phyloP scores from a whole-genome alignment of 2,329 filamentous ascomycete genomes.

The Davidsoniella eucalypti region DNA sequence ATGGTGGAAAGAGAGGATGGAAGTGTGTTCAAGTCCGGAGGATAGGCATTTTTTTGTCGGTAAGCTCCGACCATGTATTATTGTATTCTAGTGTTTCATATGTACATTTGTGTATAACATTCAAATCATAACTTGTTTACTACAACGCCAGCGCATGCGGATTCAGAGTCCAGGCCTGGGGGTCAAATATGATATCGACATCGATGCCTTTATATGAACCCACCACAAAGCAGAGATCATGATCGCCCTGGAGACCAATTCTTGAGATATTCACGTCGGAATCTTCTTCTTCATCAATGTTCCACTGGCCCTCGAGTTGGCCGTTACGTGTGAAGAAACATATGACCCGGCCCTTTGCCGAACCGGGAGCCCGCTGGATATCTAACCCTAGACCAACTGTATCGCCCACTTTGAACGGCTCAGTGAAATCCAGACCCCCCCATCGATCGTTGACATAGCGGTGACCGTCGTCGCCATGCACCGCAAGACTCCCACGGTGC shows the following conservation, averaged over 20 bases:
- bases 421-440: slow-evolving; percentile 54
- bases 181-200: slow-evolving; percentile 50
- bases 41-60: too few species aligned
- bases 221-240: slow-evolving; percentile 55
- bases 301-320: slow-evolving; percentile 42
- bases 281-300: slow-evolving; percentile 61
- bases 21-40: too few species aligned
- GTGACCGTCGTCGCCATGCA: slow-evolving; percentile 69
- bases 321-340: slow-evolving; percentile 61
- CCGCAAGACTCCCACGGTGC: slow-evolving; percentile 57
- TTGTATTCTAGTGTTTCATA: background rate
- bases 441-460: slow-evolving; percentile 59
- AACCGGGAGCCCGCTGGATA: slow-evolving; percentile 25
- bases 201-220: slow-evolving; percentile 53
- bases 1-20: background rate
- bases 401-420: slow-evolving; percentile 45
- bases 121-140: background rate
- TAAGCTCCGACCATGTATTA: background rate
- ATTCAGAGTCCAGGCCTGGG: slow-evolving; percentile 32
- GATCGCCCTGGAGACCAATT: slow-evolving; percentile 50
- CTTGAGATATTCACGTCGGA: slow-evolving; percentile 42
- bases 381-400: slow-evolving; percentile 57
- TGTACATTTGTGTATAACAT: background rate
- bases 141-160: background rate
- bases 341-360: slow-evolving; percentile 29